Conservation (phyloP, 352 stramenopile species). For the Pythium rishiriense region DNA sequence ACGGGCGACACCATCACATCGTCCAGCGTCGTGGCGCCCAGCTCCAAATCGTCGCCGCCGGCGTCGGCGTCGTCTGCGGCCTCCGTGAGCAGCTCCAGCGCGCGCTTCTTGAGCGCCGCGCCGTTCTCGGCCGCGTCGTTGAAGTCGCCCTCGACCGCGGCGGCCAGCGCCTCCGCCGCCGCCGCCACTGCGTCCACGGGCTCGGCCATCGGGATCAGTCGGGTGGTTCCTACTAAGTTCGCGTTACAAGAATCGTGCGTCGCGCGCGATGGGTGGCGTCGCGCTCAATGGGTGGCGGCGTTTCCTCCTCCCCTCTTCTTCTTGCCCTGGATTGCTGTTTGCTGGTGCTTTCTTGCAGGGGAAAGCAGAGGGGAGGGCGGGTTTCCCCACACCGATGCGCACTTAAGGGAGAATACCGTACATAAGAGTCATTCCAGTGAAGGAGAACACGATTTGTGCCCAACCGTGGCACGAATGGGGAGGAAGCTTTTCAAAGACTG, state of each 20-base stretch:
- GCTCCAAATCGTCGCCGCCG: constrained; percentile 23
- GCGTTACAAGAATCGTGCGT: not conserved
- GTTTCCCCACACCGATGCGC: constrained; percentile 1
- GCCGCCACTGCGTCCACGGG: constrained; percentile 20
- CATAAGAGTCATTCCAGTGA: not conserved
- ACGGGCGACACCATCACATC: constrained; percentile 58
- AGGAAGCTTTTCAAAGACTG: too few species aligned
- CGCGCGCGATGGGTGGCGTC: too few species aligned
- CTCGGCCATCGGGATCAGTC: constrained; percentile 18
- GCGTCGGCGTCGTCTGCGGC: constrained; percentile 7
- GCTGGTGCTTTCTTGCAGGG: not conserved
- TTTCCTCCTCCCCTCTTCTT: not conserved
- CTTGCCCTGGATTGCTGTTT: constrained; percentile 15
- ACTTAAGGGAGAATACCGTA: not conserved
- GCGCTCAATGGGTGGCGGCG: not conserved
- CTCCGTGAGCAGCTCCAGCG: constrained; percentile 24
- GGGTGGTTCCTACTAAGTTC: not conserved
- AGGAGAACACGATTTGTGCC: not conserved
- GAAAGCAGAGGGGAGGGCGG: not conserved
- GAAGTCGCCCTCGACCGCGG: constrained; percentile 11
- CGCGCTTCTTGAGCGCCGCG: constrained; percentile 21
- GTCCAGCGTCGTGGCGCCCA: constrained; percentile 56
- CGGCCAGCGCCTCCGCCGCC: constrained; percentile 23
- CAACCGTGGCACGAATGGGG: not conserved
- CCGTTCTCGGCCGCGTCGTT: constrained; percentile 5